These are phyloP conservation scores for Chernovozyma aurita DNA, from an alignment of 1,139 yeast species.

Conservation along the genomic window DNA sequence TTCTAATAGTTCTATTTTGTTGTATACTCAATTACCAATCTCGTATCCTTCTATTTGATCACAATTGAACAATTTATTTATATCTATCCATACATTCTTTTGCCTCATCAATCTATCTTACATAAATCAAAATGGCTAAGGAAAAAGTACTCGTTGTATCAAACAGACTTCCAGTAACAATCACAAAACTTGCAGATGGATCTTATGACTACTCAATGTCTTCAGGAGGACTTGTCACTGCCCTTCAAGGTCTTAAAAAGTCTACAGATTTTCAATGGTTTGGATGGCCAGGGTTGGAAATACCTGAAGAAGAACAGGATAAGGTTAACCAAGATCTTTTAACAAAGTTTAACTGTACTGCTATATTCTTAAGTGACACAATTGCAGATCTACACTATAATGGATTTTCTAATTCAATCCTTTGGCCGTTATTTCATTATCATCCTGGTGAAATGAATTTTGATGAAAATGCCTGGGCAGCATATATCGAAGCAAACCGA, in stretches of 20 bases:
- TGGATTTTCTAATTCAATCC: slow-evolving; percentile 85
- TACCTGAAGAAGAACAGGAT: slow-evolving; percentile 71
- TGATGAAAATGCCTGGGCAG: slow-evolving; percentile 97
- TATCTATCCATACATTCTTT: too few relatives aligned
- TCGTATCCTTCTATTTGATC: too few relatives aligned
- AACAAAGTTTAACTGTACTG: slow-evolving; percentile 82
- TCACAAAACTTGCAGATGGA: slow-evolving; percentile 58
- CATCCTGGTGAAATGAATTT: slow-evolving; percentile 99
- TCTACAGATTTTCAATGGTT: slow-evolving; percentile 90
- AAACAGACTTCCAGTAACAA: slow-evolving; percentile 92
- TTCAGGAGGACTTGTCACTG: slow-evolving; percentile 96
- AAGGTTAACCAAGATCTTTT: slow-evolving; percentile 66
- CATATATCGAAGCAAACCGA: slow-evolving; percentile 90
- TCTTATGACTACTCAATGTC: slow-evolving; percentile 79
- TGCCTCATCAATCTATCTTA: too few relatives aligned
- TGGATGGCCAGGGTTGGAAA: slow-evolving; percentile 95
- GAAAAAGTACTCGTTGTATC: slow-evolving; percentile 90
- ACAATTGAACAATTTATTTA: too few relatives aligned
- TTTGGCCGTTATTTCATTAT: slow-evolving; percentile 98
- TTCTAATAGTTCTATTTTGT: too few relatives aligned
- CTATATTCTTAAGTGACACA: slow-evolving; percentile 81
- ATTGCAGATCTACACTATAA: slow-evolving; percentile 95
- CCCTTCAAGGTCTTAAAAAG: slow-evolving; percentile 86
- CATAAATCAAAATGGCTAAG: slow-evolving; percentile 28
- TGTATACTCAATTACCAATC: too few relatives aligned